A percentile compares a stretch with the other conserved stretches of the same genome.
Evolutionary conservation across 371 early-diverging fungal species (phyloP).

Genomic region (Furculomyces boomerangus): DNA sequence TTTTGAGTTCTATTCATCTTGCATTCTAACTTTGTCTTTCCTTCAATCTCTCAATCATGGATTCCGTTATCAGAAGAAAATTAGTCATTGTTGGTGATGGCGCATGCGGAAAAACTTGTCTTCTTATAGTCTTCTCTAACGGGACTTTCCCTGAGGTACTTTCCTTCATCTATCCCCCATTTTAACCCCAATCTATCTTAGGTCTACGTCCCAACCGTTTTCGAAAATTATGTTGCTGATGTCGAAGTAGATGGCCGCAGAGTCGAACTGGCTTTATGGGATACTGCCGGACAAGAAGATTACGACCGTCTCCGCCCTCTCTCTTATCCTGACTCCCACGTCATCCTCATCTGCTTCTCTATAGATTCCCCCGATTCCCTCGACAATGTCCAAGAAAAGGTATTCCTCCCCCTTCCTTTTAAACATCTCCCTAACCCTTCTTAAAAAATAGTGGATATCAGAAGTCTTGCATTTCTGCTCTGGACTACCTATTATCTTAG

Average conservation of each 20-base stretch:
- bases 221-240: constrained; percentile 47
- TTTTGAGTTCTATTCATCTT: too few species aligned
- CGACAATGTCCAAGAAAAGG: constrained; percentile 77
- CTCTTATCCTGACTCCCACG: constrained; percentile 92
- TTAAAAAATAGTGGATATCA: constrained; percentile 51
- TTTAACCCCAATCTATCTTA: constrained; percentile 7
- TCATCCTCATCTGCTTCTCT: constrained; percentile 88
- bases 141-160: constrained; percentile 68
- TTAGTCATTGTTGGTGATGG: constrained; percentile 96
- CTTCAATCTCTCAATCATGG: too few species aligned
- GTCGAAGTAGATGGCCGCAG: constrained; percentile 37
- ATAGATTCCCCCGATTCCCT: constrained; percentile 87
- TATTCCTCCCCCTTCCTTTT: constrained; percentile 7
- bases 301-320: constrained; percentile 93
- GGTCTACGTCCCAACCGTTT: constrained; percentile 29
- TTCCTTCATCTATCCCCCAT: neutral
- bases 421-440: neutral
- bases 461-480: constrained; percentile 82
- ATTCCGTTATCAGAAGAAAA: constrained; percentile 74
- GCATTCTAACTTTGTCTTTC: too few species aligned
- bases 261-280: constrained; percentile 47
- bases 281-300: constrained; percentile 83
- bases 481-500: constrained; percentile 72
- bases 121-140: constrained; percentile 85
- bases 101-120: constrained; percentile 94